phyloP scores from a whole-genome alignment of 805 yeast species.

The Lipomyces orientalis region DNA sequence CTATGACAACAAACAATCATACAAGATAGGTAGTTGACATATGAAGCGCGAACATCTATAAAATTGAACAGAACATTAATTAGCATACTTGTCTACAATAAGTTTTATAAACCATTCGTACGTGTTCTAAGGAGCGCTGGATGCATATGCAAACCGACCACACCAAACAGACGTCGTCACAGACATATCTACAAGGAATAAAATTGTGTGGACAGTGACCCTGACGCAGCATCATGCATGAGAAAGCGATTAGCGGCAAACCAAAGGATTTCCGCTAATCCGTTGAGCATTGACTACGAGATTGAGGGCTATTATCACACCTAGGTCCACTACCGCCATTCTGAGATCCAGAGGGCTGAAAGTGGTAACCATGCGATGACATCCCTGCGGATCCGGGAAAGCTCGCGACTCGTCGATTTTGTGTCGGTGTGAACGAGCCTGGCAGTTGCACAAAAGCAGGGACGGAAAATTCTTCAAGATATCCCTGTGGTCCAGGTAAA shows the following conservation, averaged over 20 bases:
- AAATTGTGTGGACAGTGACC: not conserved
- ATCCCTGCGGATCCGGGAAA: not conserved
- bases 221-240: not conserved
- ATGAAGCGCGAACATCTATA: not conserved
- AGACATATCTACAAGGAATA: not conserved
- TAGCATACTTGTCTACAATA: not conserved
- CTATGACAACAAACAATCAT: not conserved
- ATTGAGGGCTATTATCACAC: not conserved
- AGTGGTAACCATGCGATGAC: not conserved
- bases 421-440: not conserved
- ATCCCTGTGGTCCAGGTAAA: not conserved
- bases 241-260: not conserved
- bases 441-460: not conserved
- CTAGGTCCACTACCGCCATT: not conserved
- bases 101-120: not conserved
- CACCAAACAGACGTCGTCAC: not conserved
- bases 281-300: not conserved
- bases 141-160: not conserved
- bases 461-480: not conserved
- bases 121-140: not conserved
- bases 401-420: not conserved
- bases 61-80: not conserved
- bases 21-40: not conserved
- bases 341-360: not conserved
- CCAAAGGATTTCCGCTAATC: not conserved